phyloP scores from a whole-genome alignment of 2,329 filamentous ascomycete genomes.

The Colletotrichum lentis region DNA sequence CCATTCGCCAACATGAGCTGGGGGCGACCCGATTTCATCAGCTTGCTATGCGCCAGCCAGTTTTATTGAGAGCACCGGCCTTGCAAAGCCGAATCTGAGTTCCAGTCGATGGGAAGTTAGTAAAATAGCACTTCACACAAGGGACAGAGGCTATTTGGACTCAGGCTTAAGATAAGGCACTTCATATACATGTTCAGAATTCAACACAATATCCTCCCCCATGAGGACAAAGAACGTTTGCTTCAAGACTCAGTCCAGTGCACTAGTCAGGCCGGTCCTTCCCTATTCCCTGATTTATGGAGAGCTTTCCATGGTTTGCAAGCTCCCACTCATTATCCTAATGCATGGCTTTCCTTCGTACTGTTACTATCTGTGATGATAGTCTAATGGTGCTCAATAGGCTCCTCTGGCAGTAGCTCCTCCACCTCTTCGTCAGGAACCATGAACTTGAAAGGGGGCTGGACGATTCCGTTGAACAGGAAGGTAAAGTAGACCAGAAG shows the following conservation, averaged over 20 bases:
- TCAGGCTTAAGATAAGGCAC: background rate
- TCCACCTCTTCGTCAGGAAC: slow-evolving; percentile 63
- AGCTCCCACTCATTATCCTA: background rate
- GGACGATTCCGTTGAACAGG: slow-evolving; percentile 93
- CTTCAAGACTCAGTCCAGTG: background rate
- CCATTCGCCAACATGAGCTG: background rate
- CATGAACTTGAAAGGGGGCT: slow-evolving; percentile 78
- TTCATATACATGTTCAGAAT: background rate
- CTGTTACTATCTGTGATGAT: background rate
- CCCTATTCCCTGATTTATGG: background rate
- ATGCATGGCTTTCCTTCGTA: background rate
- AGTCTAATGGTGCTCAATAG: slow-evolving; percentile 71
- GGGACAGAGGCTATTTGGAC: background rate
- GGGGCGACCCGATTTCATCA: background rate
- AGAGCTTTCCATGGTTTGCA: background rate
- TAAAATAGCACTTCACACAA: background rate
- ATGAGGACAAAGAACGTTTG: background rate
- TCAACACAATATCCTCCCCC: background rate
- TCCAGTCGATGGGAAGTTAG: background rate
- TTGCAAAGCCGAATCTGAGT: background rate
- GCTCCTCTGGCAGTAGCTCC: slow-evolving; percentile 80
- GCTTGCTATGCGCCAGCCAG: background rate
- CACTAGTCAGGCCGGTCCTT: background rate
- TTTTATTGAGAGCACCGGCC: background rate
- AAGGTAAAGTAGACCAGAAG: slow-evolving; percentile 96